phyloP scores from a whole-genome alignment of 495 filamentous ascomycete species.

The Lophium mytilinum region DNA sequence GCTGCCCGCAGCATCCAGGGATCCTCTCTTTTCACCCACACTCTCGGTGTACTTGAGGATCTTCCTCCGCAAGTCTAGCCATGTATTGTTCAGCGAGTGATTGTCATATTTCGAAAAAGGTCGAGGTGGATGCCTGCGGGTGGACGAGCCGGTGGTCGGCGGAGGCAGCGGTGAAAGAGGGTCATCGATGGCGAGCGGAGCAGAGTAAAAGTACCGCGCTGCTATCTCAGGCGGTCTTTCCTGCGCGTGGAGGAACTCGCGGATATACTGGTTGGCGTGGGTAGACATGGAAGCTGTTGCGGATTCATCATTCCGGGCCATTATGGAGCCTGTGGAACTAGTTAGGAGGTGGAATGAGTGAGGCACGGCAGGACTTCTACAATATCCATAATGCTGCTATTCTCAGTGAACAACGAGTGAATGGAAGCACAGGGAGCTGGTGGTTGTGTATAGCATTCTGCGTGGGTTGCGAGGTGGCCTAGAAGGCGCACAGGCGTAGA shows the following conservation, averaged over 20 bases:
- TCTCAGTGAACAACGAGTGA: too few relatives aligned
- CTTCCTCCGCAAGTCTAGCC: constrained; percentile 32
- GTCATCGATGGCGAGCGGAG: constrained; percentile 36
- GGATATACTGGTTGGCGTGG: constrained; percentile 28
- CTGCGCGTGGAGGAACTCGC: constrained; percentile 28
- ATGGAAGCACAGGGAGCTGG: too few relatives aligned
- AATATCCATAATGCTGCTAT: background rate
- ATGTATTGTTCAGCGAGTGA: constrained; percentile 33
- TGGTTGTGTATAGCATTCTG: too few relatives aligned
- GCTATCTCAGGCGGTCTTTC: constrained; percentile 31
- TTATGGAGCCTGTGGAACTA: background rate
- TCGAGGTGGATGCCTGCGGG: constrained; percentile 29
- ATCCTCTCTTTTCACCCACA: constrained; percentile 20
- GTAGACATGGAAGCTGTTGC: constrained; percentile 12
- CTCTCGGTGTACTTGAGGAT: constrained; percentile 32
- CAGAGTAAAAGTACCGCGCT: constrained; percentile 37
- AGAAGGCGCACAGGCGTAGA: background rate
- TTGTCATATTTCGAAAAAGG: constrained; percentile 38
- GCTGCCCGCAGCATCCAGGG: constrained; percentile 5
- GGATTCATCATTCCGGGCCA: background rate
- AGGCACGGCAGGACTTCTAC: background rate
- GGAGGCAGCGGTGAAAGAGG: constrained; percentile 37
- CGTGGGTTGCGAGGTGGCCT: background rate
- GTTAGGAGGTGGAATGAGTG: constrained; percentile 1
- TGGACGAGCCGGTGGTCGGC: constrained; percentile 16